These are phyloP conservation scores for Breviolum minutum DNA, from an alignment of 73 alveolate species.

Conservation along the genomic window DNA sequence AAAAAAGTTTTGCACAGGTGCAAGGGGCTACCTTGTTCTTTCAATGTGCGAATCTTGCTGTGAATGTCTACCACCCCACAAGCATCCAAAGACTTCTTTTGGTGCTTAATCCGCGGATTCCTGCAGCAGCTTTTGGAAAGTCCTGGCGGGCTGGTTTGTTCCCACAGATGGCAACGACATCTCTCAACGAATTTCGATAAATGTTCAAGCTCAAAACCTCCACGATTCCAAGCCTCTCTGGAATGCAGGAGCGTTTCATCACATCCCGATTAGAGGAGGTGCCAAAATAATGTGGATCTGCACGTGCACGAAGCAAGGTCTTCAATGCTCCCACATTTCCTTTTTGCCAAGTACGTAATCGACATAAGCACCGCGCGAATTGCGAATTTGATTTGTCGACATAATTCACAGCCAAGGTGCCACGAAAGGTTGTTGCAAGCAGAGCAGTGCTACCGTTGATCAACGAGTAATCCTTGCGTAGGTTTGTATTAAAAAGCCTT, in stretches of 20 bases:
- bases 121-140: background rate
- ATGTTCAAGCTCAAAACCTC: too few species aligned
- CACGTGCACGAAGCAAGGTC: background rate
- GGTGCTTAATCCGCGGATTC: background rate
- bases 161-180: too few species aligned
- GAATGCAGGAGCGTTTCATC: constrained; percentile 15
- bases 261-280: background rate
- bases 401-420: background rate
- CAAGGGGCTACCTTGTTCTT: background rate
- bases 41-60: background rate
- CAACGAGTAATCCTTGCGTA: background rate
- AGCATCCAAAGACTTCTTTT: too few species aligned
- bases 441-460: background rate
- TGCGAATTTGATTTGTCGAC: too few species aligned
- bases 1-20: too few species aligned
- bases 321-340: constrained; percentile 39
- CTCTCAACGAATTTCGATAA: too few species aligned
- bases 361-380: too few species aligned
- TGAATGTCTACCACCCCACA: too few species aligned
- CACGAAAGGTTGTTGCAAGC: background rate
- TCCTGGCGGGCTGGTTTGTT: background rate
- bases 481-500: background rate
- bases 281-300: background rate
- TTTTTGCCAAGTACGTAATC: background rate
- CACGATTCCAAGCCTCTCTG: background rate